Evolutionary conservation across 106 monocot species (phyloP).

Genomic region (Platanthera guangdongensis): DNA sequence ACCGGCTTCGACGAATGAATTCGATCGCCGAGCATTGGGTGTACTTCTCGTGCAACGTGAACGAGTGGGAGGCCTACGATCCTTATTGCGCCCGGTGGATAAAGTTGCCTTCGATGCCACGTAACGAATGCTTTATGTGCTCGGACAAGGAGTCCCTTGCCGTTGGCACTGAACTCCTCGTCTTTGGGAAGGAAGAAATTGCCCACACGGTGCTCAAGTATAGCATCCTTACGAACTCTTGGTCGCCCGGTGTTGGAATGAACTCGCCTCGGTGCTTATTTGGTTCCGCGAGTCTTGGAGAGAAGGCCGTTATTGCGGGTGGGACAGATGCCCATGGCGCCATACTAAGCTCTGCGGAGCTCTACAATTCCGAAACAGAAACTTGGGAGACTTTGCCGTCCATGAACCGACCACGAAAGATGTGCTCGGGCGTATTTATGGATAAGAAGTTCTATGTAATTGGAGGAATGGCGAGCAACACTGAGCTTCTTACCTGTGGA

Average conservation of each 20-base stretch:
- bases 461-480: slow-evolving; percentile 53
- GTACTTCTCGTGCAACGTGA: slow-evolving; percentile 74
- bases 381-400: slow-evolving; percentile 56
- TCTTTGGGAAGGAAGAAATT: slow-evolving; percentile 64
- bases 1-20: slow-evolving; percentile 35
- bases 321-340: slow-evolving; percentile 42
- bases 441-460: slow-evolving; percentile 85
- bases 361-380: slow-evolving; percentile 63
- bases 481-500: slow-evolving; percentile 53
- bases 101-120: slow-evolving; percentile 49
- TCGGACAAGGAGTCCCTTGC: slow-evolving; percentile 88
- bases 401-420: slow-evolving; percentile 64
- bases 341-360: slow-evolving; percentile 55
- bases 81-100: slow-evolving; percentile 59
- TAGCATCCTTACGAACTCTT: slow-evolving; percentile 52
- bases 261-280: slow-evolving; percentile 69
- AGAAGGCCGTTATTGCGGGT: slow-evolving; percentile 74
- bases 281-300: slow-evolving; percentile 70
- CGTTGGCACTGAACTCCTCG: slow-evolving; percentile 79
- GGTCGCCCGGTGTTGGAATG: slow-evolving; percentile 60
- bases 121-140: slow-evolving; percentile 65
- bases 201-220: slow-evolving; percentile 55
- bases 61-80: slow-evolving; percentile 71
- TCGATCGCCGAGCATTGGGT: slow-evolving; percentile 66
- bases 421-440: slow-evolving; percentile 91